Evolutionary conservation across 441 rosid species (phyloP), one percentile per base, ranked within the genome.

Genomic region (Mallotus repandus): DNA sequence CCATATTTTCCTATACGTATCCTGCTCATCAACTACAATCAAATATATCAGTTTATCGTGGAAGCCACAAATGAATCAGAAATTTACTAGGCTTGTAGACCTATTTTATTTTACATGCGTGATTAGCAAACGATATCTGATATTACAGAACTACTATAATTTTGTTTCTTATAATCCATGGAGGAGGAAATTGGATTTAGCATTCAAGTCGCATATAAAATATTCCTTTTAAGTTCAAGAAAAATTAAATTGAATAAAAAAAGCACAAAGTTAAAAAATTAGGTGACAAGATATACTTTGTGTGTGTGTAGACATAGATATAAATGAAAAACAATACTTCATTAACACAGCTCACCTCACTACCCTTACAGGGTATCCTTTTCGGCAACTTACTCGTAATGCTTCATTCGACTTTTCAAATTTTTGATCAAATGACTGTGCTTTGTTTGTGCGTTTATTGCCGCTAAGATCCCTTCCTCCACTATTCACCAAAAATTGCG

Each of bases 391-490:
- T n/a, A 89, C 38, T 68, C 87, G 80, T 7, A 91, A 76, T 50
- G 98, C 91, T 79, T 83, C 91, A 57, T 93, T 93, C 57, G 7
- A 9, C 70, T 81, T 84, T 0, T 75, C 84, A 76, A 89, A 93
- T 38, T 66, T 75, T 75, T 93, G 97, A 63, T 91, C 94, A 75
- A 78, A 91, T 1, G 96, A 85, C 72, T 93, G 98, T 1, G 62
- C 71, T 62, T 85, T 89, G 79, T 84, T 91, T 16, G 98, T 93
- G 29, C 93, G 80, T 60, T 81, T 93, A 72, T 93, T 93, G 8
- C 94, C 89, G 9, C 86, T 87, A 3, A 91, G 86, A 68, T 93
- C 96, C 64, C 96, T 85, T 70, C 98, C 97, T 60, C 97, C 96
- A 59, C 96, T 91, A 75, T 52, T 35, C 35, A 69, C 29, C 55